Percentiles rank a stretch among this genome's conserved stretches.
These are phyloP conservation scores for Atkinsonella texensis DNA, from an alignment of 2,329 filamentous ascomycete genomes.

Conservation along the genomic window DNA sequence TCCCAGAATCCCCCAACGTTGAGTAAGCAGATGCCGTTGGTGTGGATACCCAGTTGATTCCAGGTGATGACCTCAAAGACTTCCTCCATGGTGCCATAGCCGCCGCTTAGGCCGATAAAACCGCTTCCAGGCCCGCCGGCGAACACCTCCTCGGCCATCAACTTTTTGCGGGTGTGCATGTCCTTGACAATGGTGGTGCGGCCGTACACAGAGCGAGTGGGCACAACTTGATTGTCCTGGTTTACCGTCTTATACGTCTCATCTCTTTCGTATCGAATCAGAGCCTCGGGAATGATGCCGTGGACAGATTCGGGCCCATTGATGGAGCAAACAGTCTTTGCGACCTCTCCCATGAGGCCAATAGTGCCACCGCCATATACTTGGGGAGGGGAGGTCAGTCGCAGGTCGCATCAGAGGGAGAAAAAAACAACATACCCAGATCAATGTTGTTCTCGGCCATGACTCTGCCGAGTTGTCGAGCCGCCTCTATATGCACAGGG, in stretches of 20 bases:
- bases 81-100: constrained; percentile 94
- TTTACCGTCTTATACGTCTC: constrained; percentile 37
- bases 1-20: constrained; percentile 92
- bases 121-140: constrained; percentile 70
- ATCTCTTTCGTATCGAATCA: constrained; percentile 68
- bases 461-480: constrained; percentile 57
- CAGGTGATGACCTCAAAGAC: constrained; percentile 84
- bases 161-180: constrained; percentile 91
- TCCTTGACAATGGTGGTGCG: constrained; percentile 79
- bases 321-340: constrained; percentile 72
- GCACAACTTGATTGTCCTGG: constrained; percentile 41
- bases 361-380: constrained; percentile 94
- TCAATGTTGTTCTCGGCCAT: constrained; percentile 69
- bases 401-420: too few relatives aligned
- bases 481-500: constrained; percentile 65
- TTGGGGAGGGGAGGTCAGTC: constrained; percentile 13
- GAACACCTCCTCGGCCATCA: constrained; percentile 86
- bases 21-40: constrained; percentile 62
- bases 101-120: constrained; percentile 79
- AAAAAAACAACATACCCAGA: constrained; percentile 38
- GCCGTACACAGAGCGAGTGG: constrained; percentile 59
- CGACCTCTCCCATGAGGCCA: constrained; percentile 90
- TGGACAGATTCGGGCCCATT: constrained; percentile 74
- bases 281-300: constrained; percentile 81
- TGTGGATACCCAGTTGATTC: constrained; percentile 94